Evolutionary conservation across 371 early-diverging fungal genomes (phyloP), one percentile per base, ranked within the genome.

Genomic region (Apophysomyces ossiformis): DNA sequence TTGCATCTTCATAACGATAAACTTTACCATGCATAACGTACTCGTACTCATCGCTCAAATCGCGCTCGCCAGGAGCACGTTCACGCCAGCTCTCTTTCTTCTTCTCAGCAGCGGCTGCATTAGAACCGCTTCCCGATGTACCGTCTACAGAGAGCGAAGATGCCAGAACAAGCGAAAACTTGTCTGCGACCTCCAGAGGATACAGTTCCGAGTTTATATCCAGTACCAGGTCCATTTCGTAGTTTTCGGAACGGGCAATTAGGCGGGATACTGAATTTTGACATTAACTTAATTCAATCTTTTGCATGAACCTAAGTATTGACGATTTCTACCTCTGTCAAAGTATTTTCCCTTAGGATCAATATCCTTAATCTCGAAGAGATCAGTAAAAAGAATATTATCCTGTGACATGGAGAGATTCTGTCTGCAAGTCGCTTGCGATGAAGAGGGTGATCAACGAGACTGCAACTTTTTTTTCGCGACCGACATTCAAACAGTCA

Each of bases 1-100:
- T 83, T 37, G 84, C 82, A 43, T 97, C 96, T 58, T 96, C 97
- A 73, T 89, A 96, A 77, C 94, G 89, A 84, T 94, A 98, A 21
- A 96, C 93, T 77, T 95, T 94, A 60, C 99, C 99, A 75, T 90
- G 92, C 96, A 96, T 96, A 32, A 98, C 98, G 75, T 98, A 98
- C 46, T 98, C 98, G 77, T 92, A 98, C 56, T 95, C 94, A 60
- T 97, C 97, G 7, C 95, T 94, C 71, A 97, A 73, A 57, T 92
- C 89, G 60, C 85, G 80, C 67, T 91, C 91, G 67, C 87, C 76
- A 61, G 83, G 81, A 67, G 86, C 81, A 76, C 85, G 82, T 72
- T 89, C 76, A 57, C 87, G 81, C 87, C 88, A 87, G 75, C 81
- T 82, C 70, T 86, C 87, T 54, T 81, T 82, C 21, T 21, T 50